A percentile compares a stretch with the other conserved stretches of the same genome.
These are phyloP conservation scores for Rhynchosporium graminicola DNA, from an alignment of 2,329 filamentous ascomycete species.

Conservation along the genomic window DNA sequence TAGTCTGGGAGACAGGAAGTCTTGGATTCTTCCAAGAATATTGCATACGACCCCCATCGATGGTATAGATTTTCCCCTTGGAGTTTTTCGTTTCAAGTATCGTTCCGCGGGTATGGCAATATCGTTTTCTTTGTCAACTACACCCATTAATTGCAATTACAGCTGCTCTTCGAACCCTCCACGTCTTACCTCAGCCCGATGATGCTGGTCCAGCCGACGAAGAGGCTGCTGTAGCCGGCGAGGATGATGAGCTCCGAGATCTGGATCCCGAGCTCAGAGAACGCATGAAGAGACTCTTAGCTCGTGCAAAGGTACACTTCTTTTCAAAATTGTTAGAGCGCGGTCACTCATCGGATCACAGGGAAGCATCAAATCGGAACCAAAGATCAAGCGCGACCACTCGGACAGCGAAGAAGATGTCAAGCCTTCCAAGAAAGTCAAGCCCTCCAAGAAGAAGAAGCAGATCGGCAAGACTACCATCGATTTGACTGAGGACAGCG, in stretches of 20 bases:
- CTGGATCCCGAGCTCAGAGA: background rate
- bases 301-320: background rate
- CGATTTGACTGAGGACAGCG: slow-evolving; percentile 24
- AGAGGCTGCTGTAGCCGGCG: background rate
- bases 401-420: slow-evolving; percentile 6
- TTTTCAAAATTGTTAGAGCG: background rate
- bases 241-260: background rate
- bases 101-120: slow-evolving; percentile 28
- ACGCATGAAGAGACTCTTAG: background rate
- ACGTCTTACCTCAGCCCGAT: slow-evolving; percentile 29
- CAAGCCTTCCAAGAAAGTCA: slow-evolving; percentile 9
- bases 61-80: slow-evolving; percentile 27
- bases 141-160: background rate
- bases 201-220: background rate
- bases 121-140: background rate
- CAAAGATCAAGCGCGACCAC: slow-evolving; percentile 18
- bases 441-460: slow-evolving; percentile 7
- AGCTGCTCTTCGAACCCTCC: slow-evolving; percentile 32
- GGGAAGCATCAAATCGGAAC: background rate
- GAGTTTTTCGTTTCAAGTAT: slow-evolving; percentile 35
- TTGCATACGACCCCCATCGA: slow-evolving; percentile 13
- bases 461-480: slow-evolving; percentile 20
- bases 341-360: background rate
- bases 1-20: slow-evolving; percentile 2
- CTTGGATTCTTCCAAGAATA: no score